Base-by-base conservation (phyloP, 2,329 filamentous ascomycete genomes). In the Hymenoscyphus fructigenus region DNA sequence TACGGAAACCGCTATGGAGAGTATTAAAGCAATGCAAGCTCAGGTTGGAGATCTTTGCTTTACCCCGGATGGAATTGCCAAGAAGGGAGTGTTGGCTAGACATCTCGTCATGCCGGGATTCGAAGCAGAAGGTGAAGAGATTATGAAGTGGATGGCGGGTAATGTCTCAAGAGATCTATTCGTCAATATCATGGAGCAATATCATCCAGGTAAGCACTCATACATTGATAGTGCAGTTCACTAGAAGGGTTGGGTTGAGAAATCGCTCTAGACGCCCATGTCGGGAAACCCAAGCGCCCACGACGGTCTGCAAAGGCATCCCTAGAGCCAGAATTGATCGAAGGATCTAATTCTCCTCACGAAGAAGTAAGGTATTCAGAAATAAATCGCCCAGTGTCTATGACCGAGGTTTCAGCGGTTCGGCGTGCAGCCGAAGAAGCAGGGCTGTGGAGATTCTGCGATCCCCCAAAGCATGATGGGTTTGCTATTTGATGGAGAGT, bases 161-260 rank as follows among this genome's bases (percentile, higher is more conserved):
- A 85, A 92, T 61, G 83, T 96, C 1, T 91, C 89, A 3, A 83
- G 80, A 63, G 91, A 95, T 75, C 82, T 90, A 55, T 94, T 93
- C 76, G 85, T 95, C 66, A 89, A 96, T 74, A 88, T 96, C 69
- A 95, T 95, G 91, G 91, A 96, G 77, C 92, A 96, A 77, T 95
- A 95, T 73, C 88, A 87, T 67, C 91, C 91, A 0, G 85, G 38
- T 60, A 23, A 59, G 57, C 28, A 32, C 15, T 14, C 15, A 6
- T 23, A n/a, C 14, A 15, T 23, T 14, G 6, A 3, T 32, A 32
- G 5, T 36, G 20, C 57, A 38, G 36, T 5, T 7, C 4, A 17
- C 1, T 20, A 7, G 15, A 26, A 32, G 29, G 29, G 5, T 32
- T 59, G 12, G 2, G 15, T 3, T 59, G n/a, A 12, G 6, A 20